phyloP scores from a whole-genome alignment of 345 rosid species.

The Moringa oleifera region DNA sequence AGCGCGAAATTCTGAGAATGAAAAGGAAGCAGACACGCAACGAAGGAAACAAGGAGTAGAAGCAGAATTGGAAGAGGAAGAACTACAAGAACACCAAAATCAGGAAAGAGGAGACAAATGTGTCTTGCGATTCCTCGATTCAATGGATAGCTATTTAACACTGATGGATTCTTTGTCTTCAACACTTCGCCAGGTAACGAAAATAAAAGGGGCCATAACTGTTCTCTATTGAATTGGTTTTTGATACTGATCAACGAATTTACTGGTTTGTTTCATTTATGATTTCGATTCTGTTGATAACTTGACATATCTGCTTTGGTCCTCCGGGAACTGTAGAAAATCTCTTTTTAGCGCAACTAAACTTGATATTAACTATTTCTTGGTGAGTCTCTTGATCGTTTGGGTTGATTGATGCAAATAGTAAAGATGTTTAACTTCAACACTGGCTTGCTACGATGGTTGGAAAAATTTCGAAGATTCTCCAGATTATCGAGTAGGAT shows the following conservation, averaged over 20 bases:
- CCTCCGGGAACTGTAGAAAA: not conserved
- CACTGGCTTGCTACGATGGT: too few relatives aligned
- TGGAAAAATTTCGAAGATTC: too few relatives aligned
- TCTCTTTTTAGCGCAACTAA: not conserved
- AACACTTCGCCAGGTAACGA: constrained; percentile 66
- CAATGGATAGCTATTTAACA: constrained; percentile 55
- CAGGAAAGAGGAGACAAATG: constrained; percentile 22
- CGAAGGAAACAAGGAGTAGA: constrained; percentile 7
- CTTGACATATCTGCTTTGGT: too few relatives aligned
- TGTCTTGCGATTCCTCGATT: constrained; percentile 69
- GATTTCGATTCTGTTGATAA: not conserved
- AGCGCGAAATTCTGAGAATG: constrained; percentile 15
- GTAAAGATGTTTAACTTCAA: too few relatives aligned
- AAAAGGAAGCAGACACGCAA: constrained; percentile 9
- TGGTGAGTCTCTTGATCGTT: not conserved
- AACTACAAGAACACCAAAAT: not conserved
- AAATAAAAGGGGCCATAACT: not conserved
- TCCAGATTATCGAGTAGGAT: too few relatives aligned
- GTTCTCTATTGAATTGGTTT: not conserved
- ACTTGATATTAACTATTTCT: not conserved
- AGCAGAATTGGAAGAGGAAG: constrained; percentile 1
- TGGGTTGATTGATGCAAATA: too few relatives aligned
- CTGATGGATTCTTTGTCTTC: constrained; percentile 59
- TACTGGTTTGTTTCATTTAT: not conserved
- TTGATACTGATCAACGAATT: constrained; percentile 10